A percentile compares a stretch with the other conserved stretches of the same genome.
phyloP scores from a whole-genome alignment of 2,329 filamentous ascomycete genomes.

The Aspergillus ustus region DNA sequence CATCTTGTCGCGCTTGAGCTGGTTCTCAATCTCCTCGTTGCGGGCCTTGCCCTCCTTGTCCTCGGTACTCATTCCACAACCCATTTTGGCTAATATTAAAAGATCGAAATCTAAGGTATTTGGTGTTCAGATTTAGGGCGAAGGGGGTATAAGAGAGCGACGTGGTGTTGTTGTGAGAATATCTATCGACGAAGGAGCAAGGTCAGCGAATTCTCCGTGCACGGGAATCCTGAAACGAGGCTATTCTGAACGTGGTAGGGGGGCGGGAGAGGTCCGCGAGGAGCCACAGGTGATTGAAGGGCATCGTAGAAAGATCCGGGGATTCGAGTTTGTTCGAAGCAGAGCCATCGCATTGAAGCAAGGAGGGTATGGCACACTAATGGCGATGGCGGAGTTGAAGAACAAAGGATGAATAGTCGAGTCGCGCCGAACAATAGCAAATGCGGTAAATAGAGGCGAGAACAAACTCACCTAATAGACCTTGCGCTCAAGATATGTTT shows the following conservation, averaged over 20 bases:
- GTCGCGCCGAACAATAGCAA: conserved; percentile 4
- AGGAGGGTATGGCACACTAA: conserved; percentile 23
- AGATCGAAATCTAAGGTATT: conserved; percentile 15
- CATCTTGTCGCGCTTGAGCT: conserved; percentile 98
- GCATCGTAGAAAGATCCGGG: neutral
- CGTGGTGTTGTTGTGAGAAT: conserved; percentile 4
- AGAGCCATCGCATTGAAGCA: conserved; percentile 22
- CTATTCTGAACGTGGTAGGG: conserved; percentile 22
- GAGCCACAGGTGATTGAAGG: conserved; percentile 13
- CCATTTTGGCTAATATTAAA: conserved; percentile 72
- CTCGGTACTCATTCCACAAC: conserved; percentile 99
- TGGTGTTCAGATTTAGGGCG: conserved; percentile 14
- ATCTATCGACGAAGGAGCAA: conserved; percentile 12
- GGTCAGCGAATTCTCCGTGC: conserved; percentile 23
- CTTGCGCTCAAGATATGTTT: neutral
- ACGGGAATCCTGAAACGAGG: conserved; percentile 16
- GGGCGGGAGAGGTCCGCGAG: conserved; percentile 16
- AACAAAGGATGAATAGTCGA: conserved; percentile 8
- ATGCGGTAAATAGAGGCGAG: neutral
- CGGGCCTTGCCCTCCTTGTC: conserved; percentile 99
- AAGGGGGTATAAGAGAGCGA: conserved; percentile 14
- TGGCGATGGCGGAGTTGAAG: conserved; percentile 6
- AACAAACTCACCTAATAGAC: conserved; percentile 17
- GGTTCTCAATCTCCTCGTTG: conserved; percentile 99
- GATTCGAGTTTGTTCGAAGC: conserved; percentile 1